A percentile compares a stretch with the other conserved stretches of the same genome.
Conservation (phyloP, 176 grass and related monocot genomes). For the Oryza longistaminata region DNA sequence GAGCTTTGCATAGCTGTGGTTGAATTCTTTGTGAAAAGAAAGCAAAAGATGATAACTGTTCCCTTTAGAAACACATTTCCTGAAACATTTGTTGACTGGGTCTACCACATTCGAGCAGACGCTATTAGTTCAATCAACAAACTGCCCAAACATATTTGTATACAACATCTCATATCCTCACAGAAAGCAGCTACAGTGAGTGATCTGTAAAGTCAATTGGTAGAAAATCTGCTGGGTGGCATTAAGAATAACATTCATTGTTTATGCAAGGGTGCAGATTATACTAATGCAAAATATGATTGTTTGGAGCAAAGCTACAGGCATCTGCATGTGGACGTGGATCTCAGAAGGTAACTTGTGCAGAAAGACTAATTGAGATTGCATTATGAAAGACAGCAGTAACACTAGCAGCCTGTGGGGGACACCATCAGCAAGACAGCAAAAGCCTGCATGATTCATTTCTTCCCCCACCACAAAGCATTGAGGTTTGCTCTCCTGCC, state of each 20-base stretch:
- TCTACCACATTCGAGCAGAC: slow-evolving; percentile 26
- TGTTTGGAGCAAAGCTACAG: slow-evolving; percentile 46
- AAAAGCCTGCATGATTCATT: slow-evolving; percentile 55
- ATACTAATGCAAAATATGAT: slow-evolving; percentile 38
- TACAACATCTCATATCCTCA: slow-evolving; percentile 10
- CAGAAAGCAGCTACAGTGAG: slow-evolving; percentile 15
- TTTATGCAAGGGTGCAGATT: slow-evolving; percentile 23
- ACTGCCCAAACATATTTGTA: slow-evolving; percentile 16
- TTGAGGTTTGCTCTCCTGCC: slow-evolving; percentile 32
- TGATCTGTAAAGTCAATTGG: slow-evolving; percentile 47
- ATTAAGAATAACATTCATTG: slow-evolving; percentile 15
- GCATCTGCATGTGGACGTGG: slow-evolving; percentile 60
- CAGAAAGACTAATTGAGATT: slow-evolving; percentile 61
- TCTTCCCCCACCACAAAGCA: slow-evolving; percentile 21
- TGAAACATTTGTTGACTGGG: background rate
- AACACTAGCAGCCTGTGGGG: slow-evolving; percentile 36
- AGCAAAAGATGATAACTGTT: background rate
- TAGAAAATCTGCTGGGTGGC: slow-evolving; percentile 27
- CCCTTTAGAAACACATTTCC: background rate
- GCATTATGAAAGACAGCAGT: slow-evolving; percentile 36
- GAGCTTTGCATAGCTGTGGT: background rate
- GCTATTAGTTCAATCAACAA: slow-evolving; percentile 6
- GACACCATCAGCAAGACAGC: slow-evolving; percentile 51
- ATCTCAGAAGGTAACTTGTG: slow-evolving; percentile 73
- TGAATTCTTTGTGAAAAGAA: slow-evolving; percentile 12